Evolutionary conservation across 495 filamentous ascomycete species (phyloP), one percentile per base, ranked within the genome.

Genomic region (Lepidopterella palustris): DNA sequence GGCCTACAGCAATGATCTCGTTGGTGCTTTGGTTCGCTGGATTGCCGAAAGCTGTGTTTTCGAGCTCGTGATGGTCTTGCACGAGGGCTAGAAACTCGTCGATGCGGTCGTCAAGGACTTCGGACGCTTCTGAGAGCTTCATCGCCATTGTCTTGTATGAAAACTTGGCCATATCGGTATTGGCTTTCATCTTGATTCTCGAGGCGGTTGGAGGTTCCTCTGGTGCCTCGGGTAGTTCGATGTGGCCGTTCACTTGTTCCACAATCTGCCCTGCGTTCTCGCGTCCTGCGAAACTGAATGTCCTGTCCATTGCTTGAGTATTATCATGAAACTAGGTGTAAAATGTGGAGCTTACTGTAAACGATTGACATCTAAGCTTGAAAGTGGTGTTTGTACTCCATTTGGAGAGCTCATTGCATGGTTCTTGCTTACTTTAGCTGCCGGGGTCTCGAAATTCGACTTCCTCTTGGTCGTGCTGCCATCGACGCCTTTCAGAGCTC

Each of bases 91-190:
- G 77, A 62, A 97, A 96, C 28, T 89, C 89, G 57, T 98, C 93
- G 72, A 98, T 96, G 45, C 92, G 83, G 70, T 96, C 92, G 69
- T 98, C 93, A 5, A 95, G 78, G 53, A 96, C 87, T 72, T 96
- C 92, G 2, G 91, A 92, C 1, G 89, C 84, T 66, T 96, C 92
- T 4, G 89, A 89, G 11, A 92, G 79, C 63, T 93, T 95, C 90
- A 96, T 95, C 27, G 89, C 87, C 87, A 97, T 87, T 0, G 90
- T 86, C 64, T 90, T 90, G 72, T 96, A 98, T 8, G 82, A 83
- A 53, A 96, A 87, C 68, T 95, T 97, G 68, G 89, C 90, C 53
- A 87, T 77, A 65, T 98, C 93, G 2, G 87, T 88, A 61, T 89
- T 87, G 15, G 87, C 85, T 1, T 82, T 89, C 4, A 93, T 80